Evolutionary conservation across 495 filamentous ascomycete genomes (phyloP).

Genomic region (Cladorrhinum samala): DNA sequence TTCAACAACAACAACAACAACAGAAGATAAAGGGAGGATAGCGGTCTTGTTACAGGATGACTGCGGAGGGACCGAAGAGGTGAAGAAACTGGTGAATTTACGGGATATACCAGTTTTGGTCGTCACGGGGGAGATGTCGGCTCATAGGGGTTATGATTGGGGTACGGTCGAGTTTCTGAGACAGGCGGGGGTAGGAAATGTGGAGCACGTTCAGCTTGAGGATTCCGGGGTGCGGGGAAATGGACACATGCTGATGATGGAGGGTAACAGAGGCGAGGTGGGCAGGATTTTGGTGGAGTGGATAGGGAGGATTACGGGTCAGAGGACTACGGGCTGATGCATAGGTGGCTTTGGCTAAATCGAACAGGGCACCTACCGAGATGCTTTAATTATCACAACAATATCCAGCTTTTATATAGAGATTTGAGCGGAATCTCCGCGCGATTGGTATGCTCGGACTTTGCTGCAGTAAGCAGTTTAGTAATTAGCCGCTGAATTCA

Average conservation of each 20-base stretch:
- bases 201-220: not conserved
- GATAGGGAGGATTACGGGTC: not conserved
- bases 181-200: slow-evolving; percentile 46
- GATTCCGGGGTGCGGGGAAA: not conserved
- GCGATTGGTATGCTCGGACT: too few relatives aligned
- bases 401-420: too few relatives aligned
- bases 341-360: too few relatives aligned
- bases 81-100: slow-evolving; percentile 16
- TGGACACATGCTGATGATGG: slow-evolving; percentile 4
- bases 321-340: too few relatives aligned
- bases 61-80: not conserved
- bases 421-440: too few relatives aligned
- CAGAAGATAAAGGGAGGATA: too few relatives aligned
- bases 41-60: slow-evolving; percentile 10
- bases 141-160: slow-evolving; percentile 53
- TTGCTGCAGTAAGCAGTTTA: too few relatives aligned
- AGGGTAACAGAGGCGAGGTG: not conserved
- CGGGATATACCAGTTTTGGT: slow-evolving; percentile 40
- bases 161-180: slow-evolving; percentile 45
- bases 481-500: too few relatives aligned
- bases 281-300: not conserved
- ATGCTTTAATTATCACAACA: too few relatives aligned
- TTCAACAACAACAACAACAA: slow-evolving; percentile 16
- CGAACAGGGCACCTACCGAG: too few relatives aligned
- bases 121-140: slow-evolving; percentile 47